Evolutionary conservation across 768 basidiomycete species (phyloP), one percentile per base, ranked within the genome.

Genomic region (Termitomyces sp.): DNA sequence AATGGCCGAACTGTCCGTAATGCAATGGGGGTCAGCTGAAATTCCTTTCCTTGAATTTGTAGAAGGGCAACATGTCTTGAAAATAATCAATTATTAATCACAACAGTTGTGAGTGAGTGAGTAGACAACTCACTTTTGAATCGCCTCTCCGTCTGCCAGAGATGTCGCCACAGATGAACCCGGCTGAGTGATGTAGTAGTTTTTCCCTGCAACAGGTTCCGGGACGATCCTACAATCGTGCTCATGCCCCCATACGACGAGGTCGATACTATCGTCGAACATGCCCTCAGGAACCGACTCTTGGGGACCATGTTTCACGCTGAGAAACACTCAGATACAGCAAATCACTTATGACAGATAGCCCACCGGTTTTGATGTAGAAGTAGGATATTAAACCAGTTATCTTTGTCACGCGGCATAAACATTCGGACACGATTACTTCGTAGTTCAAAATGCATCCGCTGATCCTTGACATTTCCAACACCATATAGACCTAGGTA

Each of bases 171-270:
- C 87, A 0, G 90, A 92, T 0, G 93, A 95, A 2, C 97, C 97
- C 4, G 97, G 97, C 70, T 99, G 97, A 2, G 87, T 83, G 66
- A 99, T 94, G 65, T 82, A 86, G 73, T 99, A 99, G 16, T 81
- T 81, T 70, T 96, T 95, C 13, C 92, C 94, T 4, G 92, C 87
- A 8, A 99, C 96, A 5, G 85, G 81, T 66, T 97, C 93, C 0
- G 97, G 96, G 2, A 85, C 76, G 54, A 96, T 90, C 32, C 95
- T 84, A 66, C 96, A 98, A 70, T 98, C 97, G 68, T 99, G 97
- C 70, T 99, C 97, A 69, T 99, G 97, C 7, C 97, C 97, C 97
- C 97, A 99, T 2, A 99, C 79, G 7, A 99, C 92, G 16, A 99
- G 80, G 65, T 98, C 86, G 36, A 98, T 80, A 64, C 86, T 89